Percentiles rank a stretch among this genome's conserved stretches.
Conservation (phyloP, 2,329 filamentous ascomycete genomes). For the Colletotrichum plurivorum region DNA sequence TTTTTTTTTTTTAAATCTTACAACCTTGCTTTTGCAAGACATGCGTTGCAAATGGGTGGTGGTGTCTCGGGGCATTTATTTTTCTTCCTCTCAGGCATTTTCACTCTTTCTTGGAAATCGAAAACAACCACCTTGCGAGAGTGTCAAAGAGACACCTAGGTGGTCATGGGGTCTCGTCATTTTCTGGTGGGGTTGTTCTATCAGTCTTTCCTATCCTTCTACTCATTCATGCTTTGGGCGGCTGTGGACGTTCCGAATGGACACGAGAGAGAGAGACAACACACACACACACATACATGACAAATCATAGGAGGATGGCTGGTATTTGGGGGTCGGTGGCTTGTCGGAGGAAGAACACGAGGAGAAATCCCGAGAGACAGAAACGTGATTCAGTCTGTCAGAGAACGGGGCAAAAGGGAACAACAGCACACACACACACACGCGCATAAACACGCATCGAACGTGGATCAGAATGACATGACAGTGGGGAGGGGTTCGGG, state of each 20-base stretch:
- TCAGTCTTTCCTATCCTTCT: not conserved
- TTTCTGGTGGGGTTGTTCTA: not conserved
- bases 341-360: constrained; percentile 6
- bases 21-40: not conserved
- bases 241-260: not conserved
- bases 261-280: not conserved
- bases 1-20: constrained; percentile 5
- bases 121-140: not conserved
- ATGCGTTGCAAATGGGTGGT: not conserved
- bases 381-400: not conserved
- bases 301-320: not conserved
- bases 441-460: not conserved
- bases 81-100: not conserved
- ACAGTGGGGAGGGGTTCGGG: not conserved
- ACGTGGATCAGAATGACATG: constrained; percentile 1
- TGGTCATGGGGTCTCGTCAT: constrained; percentile 1
- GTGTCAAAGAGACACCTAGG: not conserved
- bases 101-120: not conserved
- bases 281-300: not conserved
- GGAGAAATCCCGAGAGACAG: not conserved
- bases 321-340: not conserved
- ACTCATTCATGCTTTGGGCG: constrained; percentile 10
- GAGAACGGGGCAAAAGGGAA: not conserved
- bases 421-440: constrained; percentile 6
- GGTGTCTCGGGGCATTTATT: constrained; percentile 12